Base-by-base conservation (phyloP, 441 rosid genomes). In the Pelargonium cotyledonis region DNA sequence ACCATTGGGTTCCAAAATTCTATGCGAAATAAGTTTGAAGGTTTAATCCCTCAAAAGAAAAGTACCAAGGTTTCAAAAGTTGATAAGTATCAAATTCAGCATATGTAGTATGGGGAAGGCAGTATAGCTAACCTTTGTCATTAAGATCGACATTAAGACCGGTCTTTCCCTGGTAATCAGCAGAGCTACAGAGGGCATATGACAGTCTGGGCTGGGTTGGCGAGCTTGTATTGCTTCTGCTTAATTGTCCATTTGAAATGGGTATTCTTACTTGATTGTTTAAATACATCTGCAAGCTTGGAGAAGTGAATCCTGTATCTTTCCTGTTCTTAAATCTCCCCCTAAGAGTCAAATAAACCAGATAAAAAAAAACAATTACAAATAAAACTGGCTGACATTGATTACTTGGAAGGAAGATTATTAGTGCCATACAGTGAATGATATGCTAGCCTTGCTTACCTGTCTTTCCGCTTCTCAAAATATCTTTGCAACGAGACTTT, bases 291-390 rank as follows among this genome's bases (percentile, higher is more conserved):
- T 77, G 82, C 29, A 76, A 63, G 78, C 80, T 69, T 51, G 78
- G 35, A 57, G 82, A 71, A 35, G 85, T 68, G 53, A 55, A 73
- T 29, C 74, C 68, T 53, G 69, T 69, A 68, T 79, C 79, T 78
- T 73, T 78, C 80, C 80, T 82, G 76, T 72, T 77, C 80, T 79
- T 85, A 60, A 80, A 80, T 85, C 85, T 85, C 72, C 81, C 84
- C 73, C 86, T 82, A 81, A 76, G 73, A 70, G 69, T 70, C 68
- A 78, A 68, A 76, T 79, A 72, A 60, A 69, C 69, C 61, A 18
- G 61, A 55, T 16, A 11, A 44, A 44, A 44, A 44, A 49, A 18
- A 69, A 71, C 67, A 81, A 61, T 67, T 73, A 76, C 68, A 72
- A 76, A 73, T 65, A 35, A 69, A 64, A 66, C 73, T 51, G 46